These are phyloP conservation scores for Exophiala aquamarina DNA, from an alignment of 2,329 filamentous ascomycete species.

Conservation along the genomic window DNA sequence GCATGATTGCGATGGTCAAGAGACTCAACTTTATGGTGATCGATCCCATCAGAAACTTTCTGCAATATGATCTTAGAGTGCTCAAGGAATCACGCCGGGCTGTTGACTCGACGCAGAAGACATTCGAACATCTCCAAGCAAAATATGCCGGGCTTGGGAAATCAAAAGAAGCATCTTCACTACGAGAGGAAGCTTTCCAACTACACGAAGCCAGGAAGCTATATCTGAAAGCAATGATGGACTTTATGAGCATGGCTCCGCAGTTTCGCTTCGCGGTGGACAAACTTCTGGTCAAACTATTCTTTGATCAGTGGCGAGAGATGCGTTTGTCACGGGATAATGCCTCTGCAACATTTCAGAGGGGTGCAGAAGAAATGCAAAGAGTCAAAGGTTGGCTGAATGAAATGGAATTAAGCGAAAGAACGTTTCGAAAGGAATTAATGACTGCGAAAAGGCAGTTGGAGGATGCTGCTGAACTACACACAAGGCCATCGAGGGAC, in stretches of 20 bases:
- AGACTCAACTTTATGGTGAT: constrained; percentile 74
- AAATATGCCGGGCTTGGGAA: constrained; percentile 85
- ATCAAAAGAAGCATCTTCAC: constrained; percentile 85
- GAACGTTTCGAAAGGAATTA: constrained; percentile 77
- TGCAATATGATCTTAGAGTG: constrained; percentile 73
- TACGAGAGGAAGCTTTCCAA: constrained; percentile 93
- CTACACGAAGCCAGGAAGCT: constrained; percentile 88
- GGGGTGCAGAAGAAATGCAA: constrained; percentile 79
- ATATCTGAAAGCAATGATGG: constrained; percentile 89
- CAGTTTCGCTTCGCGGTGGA: constrained; percentile 83
- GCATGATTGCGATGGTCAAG: constrained; percentile 70
- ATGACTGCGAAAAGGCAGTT: constrained; percentile 77
- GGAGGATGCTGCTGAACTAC: constrained; percentile 70
- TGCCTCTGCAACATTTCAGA: constrained; percentile 60
- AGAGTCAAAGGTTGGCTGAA: constrained; percentile 88
- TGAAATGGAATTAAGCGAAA: constrained; percentile 90
- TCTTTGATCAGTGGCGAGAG: constrained; percentile 84
- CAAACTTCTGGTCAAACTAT: constrained; percentile 79
- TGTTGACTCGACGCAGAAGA: constrained; percentile 78
- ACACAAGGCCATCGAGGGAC: constrained; percentile 80
- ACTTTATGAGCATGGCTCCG: constrained; percentile 85
- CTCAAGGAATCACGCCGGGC: constrained; percentile 82
- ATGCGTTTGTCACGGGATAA: constrained; percentile 71
- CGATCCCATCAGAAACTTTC: constrained; percentile 78
- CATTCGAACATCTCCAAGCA: constrained; percentile 77